phyloP scores from a whole-genome alignment of 768 basidiomycete species.

The Macrolepiota fuliginosa region DNA sequence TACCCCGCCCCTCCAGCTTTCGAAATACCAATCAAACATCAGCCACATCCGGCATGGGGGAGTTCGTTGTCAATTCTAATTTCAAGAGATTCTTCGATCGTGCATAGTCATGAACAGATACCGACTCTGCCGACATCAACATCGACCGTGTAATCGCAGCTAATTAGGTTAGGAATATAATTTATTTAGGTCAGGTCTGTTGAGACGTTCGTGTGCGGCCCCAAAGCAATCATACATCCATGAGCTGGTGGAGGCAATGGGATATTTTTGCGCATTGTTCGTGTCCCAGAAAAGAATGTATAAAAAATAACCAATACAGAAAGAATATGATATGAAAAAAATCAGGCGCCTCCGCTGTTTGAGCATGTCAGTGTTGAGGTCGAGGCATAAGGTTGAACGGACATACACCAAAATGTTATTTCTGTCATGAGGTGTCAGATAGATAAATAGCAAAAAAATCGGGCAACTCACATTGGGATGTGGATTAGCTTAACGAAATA shows the following conservation, averaged over 20 bases:
- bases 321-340: conserved; percentile 20
- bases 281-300: conserved; percentile 6
- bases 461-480: conserved; percentile 85
- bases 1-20: conserved; percentile 9
- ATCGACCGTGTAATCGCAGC: conserved; percentile 8
- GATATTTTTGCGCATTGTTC: neutral
- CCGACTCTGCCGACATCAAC: neutral
- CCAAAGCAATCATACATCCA: too few species aligned
- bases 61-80: neutral
- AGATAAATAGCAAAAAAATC: neutral
- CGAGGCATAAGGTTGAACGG: neutral
- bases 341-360: conserved; percentile 73
- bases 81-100: neutral
- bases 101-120: neutral
- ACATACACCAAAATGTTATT: conserved; percentile 98
- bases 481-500: conserved; percentile 99
- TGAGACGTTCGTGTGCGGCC: neutral
- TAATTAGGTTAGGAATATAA: neutral
- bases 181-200: too few species aligned
- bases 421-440: conserved; percentile 39
- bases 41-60: neutral
- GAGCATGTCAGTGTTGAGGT: conserved; percentile 22
- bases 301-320: conserved; percentile 21
- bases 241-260: neutral
- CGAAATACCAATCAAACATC: conserved; percentile 9